Evolutionary conservation across 768 basidiomycete genomes (phyloP).

Genomic region (Russula earlei): DNA sequence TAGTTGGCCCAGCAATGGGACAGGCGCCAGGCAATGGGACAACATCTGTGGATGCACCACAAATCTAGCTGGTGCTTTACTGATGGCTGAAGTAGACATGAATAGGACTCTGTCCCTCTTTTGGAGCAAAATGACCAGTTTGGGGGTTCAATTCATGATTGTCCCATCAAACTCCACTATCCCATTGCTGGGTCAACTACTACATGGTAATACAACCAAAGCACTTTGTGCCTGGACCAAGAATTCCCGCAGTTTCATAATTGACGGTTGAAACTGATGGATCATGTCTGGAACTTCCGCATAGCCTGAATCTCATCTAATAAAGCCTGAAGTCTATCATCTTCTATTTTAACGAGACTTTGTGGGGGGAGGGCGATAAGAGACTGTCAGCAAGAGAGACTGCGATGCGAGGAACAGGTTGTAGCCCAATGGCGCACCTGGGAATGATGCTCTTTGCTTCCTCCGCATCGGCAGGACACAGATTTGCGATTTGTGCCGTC

Average conservation of each 20-base stretch:
- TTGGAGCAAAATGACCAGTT: too few relatives aligned
- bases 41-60: too few relatives aligned
- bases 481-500: constrained; percentile 85
- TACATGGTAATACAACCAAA: background rate
- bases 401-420: background rate
- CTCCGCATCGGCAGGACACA: constrained; percentile 80
- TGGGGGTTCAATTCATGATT: too few relatives aligned
- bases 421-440: constrained; percentile 39
- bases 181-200: too few relatives aligned
- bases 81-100: too few relatives aligned
- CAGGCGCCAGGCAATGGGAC: too few relatives aligned
- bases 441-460: constrained; percentile 90
- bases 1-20: too few relatives aligned
- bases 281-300: constrained; percentile 76
- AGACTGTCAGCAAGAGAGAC: background rate
- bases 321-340: constrained; percentile 72
- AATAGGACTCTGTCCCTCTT: too few relatives aligned
- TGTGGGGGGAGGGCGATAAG: background rate
- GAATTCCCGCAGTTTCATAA: background rate
- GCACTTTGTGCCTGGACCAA: background rate
- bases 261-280: background rate
- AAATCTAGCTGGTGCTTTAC: too few relatives aligned
- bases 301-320: constrained; percentile 85
- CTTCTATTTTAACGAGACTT: constrained; percentile 82
- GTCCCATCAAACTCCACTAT: too few relatives aligned